These are phyloP conservation scores for Hypholoma fasciculare DNA, from an alignment of 768 basidiomycete genomes.

Conservation along the genomic window DNA sequence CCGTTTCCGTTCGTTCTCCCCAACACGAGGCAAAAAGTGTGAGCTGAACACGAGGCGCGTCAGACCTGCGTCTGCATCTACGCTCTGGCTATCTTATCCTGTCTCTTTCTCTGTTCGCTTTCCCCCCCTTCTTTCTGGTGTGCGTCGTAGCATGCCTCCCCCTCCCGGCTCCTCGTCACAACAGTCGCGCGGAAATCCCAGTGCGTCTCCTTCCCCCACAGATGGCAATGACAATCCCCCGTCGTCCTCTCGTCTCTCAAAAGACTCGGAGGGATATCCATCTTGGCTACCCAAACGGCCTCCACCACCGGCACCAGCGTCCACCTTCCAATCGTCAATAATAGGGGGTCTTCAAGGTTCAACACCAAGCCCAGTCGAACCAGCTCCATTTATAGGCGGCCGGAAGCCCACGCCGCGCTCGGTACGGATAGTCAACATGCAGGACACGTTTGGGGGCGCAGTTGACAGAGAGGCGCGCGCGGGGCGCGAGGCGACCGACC, in stretches of 20 bases:
- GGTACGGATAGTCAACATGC: conserved; percentile 76
- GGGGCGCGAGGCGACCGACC: conserved; percentile 51
- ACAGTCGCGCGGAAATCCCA: conserved; percentile 6
- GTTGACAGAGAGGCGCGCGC: conserved; percentile 31
- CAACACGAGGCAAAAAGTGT: conserved; percentile 21
- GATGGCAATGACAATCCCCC: conserved; percentile 11
- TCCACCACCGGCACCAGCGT: conserved; percentile 72
- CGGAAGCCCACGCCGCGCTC: conserved; percentile 79
- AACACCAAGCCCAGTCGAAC: conserved; percentile 29
- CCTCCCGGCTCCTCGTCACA: conserved; percentile 13
- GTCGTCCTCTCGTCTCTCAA: conserved; percentile 16
- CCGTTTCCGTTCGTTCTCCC: conserved; percentile 12
- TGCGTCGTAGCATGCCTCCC: conserved; percentile 6
- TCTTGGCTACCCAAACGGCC: conserved; percentile 84
- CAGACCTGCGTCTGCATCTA: conserved; percentile 4
- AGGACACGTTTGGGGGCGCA: conserved; percentile 38
- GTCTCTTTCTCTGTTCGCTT: not conserved
- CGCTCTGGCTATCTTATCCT: conserved; percentile 14
- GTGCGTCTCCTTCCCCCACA: conserved; percentile 10
- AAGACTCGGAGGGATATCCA: conserved; percentile 69
- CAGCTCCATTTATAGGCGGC: conserved; percentile 47
- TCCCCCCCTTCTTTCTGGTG: not conserved
- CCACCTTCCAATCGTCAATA: conserved; percentile 63
- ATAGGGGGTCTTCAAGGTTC: conserved; percentile 20
- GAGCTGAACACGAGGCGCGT: conserved; percentile 18